Percentiles rank a stretch among this genome's conserved stretches.
Conservation (phyloP, 2,329 filamentous ascomycete genomes). For the Blastomyces silverae region DNA sequence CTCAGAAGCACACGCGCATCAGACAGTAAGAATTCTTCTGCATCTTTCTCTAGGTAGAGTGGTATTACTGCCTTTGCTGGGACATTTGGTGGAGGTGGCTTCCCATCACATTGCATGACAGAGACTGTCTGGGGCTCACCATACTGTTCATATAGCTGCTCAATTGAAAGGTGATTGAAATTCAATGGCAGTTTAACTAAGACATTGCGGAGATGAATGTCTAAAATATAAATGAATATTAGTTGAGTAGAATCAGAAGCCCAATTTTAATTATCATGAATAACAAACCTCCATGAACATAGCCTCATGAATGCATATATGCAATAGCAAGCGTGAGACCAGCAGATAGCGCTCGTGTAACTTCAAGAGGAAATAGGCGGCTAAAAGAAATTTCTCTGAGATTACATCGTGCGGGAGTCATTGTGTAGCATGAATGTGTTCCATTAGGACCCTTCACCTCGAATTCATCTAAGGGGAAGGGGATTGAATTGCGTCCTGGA, state of each 20-base stretch:
- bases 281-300: conserved; percentile 22
- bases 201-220: conserved; percentile 30
- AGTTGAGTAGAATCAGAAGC: too few relatives aligned
- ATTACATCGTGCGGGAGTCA: conserved; percentile 20
- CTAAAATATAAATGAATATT: conserved; percentile 19
- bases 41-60: conserved; percentile 28
- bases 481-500: conserved; percentile 12
- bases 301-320: conserved; percentile 22
- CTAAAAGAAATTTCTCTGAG: conserved; percentile 21
- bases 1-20: conserved; percentile 30
- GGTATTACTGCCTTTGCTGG: conserved; percentile 27
- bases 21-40: conserved; percentile 26
- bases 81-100: conserved; percentile 25
- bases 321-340: conserved; percentile 19
- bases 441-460: conserved; percentile 18
- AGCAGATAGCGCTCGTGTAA: conserved; percentile 20
- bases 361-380: conserved; percentile 18
- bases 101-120: conserved; percentile 24
- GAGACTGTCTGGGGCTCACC: conserved; percentile 28
- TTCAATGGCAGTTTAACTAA: conserved; percentile 25
- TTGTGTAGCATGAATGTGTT: conserved; percentile 19
- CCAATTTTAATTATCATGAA: too few relatives aligned
- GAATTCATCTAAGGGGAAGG: conserved; percentile 18
- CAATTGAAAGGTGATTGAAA: conserved; percentile 29
- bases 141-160: conserved; percentile 31